Evolutionary conservation across 208 protist genomes (phyloP), one percentile per base, ranked within the genome.

Genomic region (Trypanosoma brucei): DNA sequence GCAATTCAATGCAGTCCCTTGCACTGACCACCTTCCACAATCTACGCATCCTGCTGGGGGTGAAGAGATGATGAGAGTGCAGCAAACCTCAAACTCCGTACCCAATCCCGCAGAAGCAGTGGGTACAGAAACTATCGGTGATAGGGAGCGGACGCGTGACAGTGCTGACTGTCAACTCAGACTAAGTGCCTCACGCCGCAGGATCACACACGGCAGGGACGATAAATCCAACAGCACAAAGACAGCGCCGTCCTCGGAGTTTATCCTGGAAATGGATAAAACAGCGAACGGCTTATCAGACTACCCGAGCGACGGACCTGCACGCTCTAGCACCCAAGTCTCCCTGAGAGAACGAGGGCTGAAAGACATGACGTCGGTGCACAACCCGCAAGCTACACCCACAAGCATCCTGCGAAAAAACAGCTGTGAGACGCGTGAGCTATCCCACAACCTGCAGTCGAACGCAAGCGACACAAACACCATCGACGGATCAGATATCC

Each of bases 321-420:
- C 6, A 0, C 42, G 11, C 55, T n/a, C 55, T 33, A 37, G 37
- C 1, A n/a, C 9, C 13, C 55, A n/a, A n/a, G 55, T 59, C 35
- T 45, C 55, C 1, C 55, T 59, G 35, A 59, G 14, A 11, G 55
- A 59, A 13, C 4, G 14, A 3, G 5, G 6, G 3, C 44, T 34
- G 13, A 45, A 22, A 4, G 9, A 45, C 55, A 34, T 37, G 6
- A 22, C 30, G 22, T 9, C 44, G 3, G 37, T 30, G 37, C 55
- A 59, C 55, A 59, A 44, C 13, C 34, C 14, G 9, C 31, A 59
- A 2, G 6, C 55, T 31, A 33, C 2, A 22, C 55, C 55, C 7
- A 33, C 37, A 44, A 22, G 55, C 37, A 59, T 59, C 35, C n/a
- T 59, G 37, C 55, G 35, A 1, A 59, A 59, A 38, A 5, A 8